Evolutionary conservation across 2,329 filamentous ascomycete species (phyloP).

Genomic region (Colletotrichum aenigma): DNA sequence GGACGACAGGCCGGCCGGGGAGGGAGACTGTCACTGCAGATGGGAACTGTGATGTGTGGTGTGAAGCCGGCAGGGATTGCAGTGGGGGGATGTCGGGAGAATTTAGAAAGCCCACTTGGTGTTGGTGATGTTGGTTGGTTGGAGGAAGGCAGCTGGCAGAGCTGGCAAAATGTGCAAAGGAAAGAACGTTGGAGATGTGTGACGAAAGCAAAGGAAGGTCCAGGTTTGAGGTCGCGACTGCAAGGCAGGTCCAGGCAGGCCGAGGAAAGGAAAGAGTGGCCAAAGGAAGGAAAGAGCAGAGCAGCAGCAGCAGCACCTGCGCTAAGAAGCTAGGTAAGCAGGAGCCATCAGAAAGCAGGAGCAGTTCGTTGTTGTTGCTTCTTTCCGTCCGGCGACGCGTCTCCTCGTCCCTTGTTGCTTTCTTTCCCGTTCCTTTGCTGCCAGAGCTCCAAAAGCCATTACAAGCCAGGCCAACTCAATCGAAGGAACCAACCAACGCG

Average conservation of each 20-base stretch:
- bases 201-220: neutral
- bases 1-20: neutral
- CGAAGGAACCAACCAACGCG: neutral
- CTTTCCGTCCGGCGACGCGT: neutral
- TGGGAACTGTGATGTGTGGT: neutral
- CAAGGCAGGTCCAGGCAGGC: neutral
- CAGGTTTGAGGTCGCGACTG: neutral
- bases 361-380: neutral
- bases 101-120: neutral
- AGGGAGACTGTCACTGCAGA: neutral
- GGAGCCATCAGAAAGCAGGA: neutral
- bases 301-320: neutral
- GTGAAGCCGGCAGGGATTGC: neutral
- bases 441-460: neutral
- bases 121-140: neutral
- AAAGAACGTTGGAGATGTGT: neutral
- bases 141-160: neutral
- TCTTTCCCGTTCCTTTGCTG: neutral
- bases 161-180: neutral
- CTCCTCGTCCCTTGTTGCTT: neutral
- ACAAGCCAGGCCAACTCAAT: neutral
- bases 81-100: neutral
- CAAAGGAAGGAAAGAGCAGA: neutral
- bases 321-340: neutral
- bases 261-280: neutral